Percentiles rank a stretch among this genome's conserved stretches.
Conservation (phyloP, 768 basidiomycete species). For the Amanita thiersii region DNA sequence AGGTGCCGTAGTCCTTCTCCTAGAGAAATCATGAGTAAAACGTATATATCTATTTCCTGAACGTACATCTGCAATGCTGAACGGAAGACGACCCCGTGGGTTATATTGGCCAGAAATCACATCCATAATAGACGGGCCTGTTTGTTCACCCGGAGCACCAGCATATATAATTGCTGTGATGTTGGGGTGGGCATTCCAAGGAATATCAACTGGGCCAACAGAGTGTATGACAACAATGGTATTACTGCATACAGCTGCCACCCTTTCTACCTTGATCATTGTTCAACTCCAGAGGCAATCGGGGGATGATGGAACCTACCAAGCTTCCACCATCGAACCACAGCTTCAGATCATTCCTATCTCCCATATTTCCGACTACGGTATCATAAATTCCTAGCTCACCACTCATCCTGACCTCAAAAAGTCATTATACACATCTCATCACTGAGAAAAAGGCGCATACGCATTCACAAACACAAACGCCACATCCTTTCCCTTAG, state of each 20-base stretch:
- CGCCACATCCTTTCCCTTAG: slow-evolving; percentile 42
- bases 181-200: slow-evolving; percentile 73
- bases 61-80: slow-evolving; percentile 70
- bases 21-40: slow-evolving; percentile 16
- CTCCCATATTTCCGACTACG: slow-evolving; percentile 56
- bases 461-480: slow-evolving; percentile 54
- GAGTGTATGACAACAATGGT: slow-evolving; percentile 76
- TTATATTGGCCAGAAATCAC: slow-evolving; percentile 71
- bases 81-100: slow-evolving; percentile 62
- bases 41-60: slow-evolving; percentile 15
- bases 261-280: slow-evolving; percentile 33
- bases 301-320: slow-evolving; percentile 11
- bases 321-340: slow-evolving; percentile 40
- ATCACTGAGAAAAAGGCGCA: slow-evolving; percentile 11
- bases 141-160: slow-evolving; percentile 64
- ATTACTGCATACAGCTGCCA: slow-evolving; percentile 63
- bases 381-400: slow-evolving; percentile 47
- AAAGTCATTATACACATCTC: background rate
- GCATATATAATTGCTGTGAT: slow-evolving; percentile 51
- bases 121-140: slow-evolving; percentile 69
- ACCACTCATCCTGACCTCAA: slow-evolving; percentile 31
- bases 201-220: slow-evolving; percentile 64
- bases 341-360: slow-evolving; percentile 53
- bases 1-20: slow-evolving; percentile 32
- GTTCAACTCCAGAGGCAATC: slow-evolving; percentile 16